Evolutionary conservation across 306 rosid genomes (phyloP).

Genomic region (Boehmeria nivea): DNA sequence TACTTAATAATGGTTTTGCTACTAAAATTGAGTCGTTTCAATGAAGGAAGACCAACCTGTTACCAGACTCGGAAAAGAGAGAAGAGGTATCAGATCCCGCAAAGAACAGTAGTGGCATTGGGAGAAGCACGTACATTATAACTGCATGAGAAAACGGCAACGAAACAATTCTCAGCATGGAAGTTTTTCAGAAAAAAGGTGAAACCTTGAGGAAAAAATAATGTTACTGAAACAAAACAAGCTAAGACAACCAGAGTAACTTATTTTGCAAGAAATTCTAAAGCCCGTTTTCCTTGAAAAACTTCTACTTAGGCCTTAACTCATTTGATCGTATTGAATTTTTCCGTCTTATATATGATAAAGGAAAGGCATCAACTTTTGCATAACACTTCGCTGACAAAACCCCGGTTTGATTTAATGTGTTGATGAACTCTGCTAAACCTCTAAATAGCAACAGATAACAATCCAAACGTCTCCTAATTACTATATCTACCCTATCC

Average conservation of each 20-base stretch:
- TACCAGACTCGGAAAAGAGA: constrained; percentile 51
- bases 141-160: constrained; percentile 48
- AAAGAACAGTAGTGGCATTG: constrained; percentile 77
- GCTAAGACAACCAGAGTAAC: background rate
- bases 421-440: no score
- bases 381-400: no score
- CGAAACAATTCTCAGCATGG: background rate
- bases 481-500: no score
- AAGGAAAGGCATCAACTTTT: no score
- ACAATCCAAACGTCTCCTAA: no score
- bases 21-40: background rate
- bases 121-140: constrained; percentile 73
- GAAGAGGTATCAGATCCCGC: constrained; percentile 57
- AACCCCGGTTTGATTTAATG: no score
- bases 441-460: no score
- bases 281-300: no score
- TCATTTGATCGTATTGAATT: no score
- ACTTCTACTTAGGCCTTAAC: no score
- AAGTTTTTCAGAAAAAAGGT: background rate
- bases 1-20: background rate
- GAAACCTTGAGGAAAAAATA: background rate
- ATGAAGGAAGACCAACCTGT: constrained; percentile 27
- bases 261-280: background rate
- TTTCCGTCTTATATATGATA: no score
- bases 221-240: no score